Percentiles rank a stretch among this genome's conserved stretches.
These are phyloP conservation scores for Tricladium varicosporioides DNA, from an alignment of 2,329 filamentous ascomycete species.

Conservation along the genomic window DNA sequence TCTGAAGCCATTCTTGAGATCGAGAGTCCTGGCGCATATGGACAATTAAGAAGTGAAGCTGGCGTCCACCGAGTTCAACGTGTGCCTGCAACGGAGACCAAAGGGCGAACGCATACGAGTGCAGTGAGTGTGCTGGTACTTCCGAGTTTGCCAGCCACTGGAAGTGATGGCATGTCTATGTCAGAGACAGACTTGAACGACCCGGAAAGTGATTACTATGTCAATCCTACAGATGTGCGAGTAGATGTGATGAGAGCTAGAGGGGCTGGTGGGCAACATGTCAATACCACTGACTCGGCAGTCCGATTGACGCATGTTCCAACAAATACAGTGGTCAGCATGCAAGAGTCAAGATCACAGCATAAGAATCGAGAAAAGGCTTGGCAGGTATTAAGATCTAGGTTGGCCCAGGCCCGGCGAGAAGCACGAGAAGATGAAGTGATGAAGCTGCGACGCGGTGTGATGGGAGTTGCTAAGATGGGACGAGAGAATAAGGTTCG, in stretches of 20 bases:
- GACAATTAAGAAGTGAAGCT: conserved; percentile 77
- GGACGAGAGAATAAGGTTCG: conserved; percentile 89
- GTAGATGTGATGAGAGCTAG: conserved; percentile 88
- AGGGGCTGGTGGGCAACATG: conserved; percentile 93
- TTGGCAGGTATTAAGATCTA: conserved; percentile 80
- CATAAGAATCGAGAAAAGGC: conserved; percentile 84
- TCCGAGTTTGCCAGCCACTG: conserved; percentile 69
- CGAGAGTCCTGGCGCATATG: conserved; percentile 74
- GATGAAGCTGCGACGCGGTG: conserved; percentile 69
- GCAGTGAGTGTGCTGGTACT: conserved; percentile 91
- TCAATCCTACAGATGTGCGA: conserved; percentile 78
- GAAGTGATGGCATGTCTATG: conserved; percentile 46
- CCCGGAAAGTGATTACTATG: conserved; percentile 86
- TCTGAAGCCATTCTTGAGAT: conserved; percentile 88
- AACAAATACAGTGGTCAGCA: conserved; percentile 80
- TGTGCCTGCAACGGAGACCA: conserved; percentile 85
- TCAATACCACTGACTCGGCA: conserved; percentile 97
- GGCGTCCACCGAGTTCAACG: conserved; percentile 95
- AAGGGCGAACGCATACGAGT: conserved; percentile 89
- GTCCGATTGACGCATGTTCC: conserved; percentile 89
- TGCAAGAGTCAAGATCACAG: conserved; percentile 92
- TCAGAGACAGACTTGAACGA: conserved; percentile 68
- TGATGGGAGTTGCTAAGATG: conserved; percentile 76
- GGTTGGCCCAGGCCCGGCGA: conserved; percentile 74
- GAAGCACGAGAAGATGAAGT: conserved; percentile 84